Evolutionary conservation across 148 eudicot species (phyloP), one percentile per base, ranked within the genome.

Genomic region (Nepenthes mirabilis): DNA sequence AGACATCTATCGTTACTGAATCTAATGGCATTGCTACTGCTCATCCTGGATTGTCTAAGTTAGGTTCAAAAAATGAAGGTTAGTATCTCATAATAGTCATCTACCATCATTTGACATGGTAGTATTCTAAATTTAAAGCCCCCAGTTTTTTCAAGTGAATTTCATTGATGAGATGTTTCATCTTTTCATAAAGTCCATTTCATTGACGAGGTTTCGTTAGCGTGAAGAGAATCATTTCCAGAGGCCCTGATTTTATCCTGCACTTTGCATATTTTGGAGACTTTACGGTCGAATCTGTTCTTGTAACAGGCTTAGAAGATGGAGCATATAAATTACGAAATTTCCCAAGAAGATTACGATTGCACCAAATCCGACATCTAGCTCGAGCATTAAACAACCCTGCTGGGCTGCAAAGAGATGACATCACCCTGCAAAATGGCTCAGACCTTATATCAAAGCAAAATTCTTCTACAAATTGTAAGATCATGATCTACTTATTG

Each of bases 361-460:
- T 80, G 54, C 65, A 57, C 48, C 68, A 74, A 4, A 65, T 80
- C 23, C 74, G 63, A 60, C 82, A 72, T 53, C 55, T 80, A 56
- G 85, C 82, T 35, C 75, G 85, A 57, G 48, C 70, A 37, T 43
- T 63, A 61, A 70, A 70, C 67, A 36, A 62, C 61, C 58, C 62
- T 69, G 65, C 3, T 4, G 36, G 9, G 6, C 36, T 33, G 8
- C 58, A 2, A 9, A 11, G 12, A 1, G 14, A 37, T 7, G 52
- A 11, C 2, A 49, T 6, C 52, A 49, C 10, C 13, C 60, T 43
- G 35, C 73, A 53, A 59, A 56, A 6, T 57, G 60, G 50, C n/a
- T 52, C 11, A 60, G 72, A 59, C 50, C 33, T 43, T 2, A 11
- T 34, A 37, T 12, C 37, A 3, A 36, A 58, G 10, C 52, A 35